Base-by-base conservation (phyloP, 495 filamentous ascomycete genomes). In the Parathielavia hyrcaniae region DNA sequence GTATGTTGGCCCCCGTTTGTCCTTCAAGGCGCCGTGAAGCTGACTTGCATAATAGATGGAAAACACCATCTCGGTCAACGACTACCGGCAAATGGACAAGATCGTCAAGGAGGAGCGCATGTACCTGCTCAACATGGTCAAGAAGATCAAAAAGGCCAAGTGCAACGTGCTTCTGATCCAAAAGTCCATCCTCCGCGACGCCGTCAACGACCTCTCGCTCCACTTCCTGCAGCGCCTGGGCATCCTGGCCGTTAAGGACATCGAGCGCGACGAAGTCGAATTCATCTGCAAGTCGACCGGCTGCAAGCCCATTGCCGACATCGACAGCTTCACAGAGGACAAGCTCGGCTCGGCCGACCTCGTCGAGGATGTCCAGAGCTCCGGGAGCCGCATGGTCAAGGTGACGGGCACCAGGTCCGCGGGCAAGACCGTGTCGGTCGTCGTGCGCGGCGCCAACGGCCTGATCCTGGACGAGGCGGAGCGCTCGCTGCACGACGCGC, bases 131-230 rank as follows among this genome's bases (percentile, higher is more conserved):
- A 96, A 97, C 76, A 90, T 98, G 84, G 90, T 91, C 67, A 98
- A 98, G 83, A 98, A 97, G 82, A 98, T 98, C 76, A 96, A 97
- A 77, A 97, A 96, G 80, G 91, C 91, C 64, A 97, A 97, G 76
- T 98, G 93, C 79, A 98, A 98, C 67, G 95, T 98, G 35, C 85
- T 98, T 53, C 80, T 98, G 63, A 97, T 98, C 64, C 93, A 98
- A 69, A 98, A 98, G 75, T 97, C 92, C 17, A 98, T 98, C 63
- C 83, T 98, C 45, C 84, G 93, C 64, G 93, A 98, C 69, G 93
- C 93, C 46, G 91, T 98, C 74, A 97, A 98, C 77, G 93, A 97
- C 62, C 83, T 97, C 22, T 91, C 88, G 52, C 80, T 97, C 54
- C 93, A 98, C 78, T 98, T 97, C 82, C 86, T 98, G 59, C 88